phyloP scores from a whole-genome alignment of 1,284 basidiomycete species.

The Spongispora temasekensis region DNA sequence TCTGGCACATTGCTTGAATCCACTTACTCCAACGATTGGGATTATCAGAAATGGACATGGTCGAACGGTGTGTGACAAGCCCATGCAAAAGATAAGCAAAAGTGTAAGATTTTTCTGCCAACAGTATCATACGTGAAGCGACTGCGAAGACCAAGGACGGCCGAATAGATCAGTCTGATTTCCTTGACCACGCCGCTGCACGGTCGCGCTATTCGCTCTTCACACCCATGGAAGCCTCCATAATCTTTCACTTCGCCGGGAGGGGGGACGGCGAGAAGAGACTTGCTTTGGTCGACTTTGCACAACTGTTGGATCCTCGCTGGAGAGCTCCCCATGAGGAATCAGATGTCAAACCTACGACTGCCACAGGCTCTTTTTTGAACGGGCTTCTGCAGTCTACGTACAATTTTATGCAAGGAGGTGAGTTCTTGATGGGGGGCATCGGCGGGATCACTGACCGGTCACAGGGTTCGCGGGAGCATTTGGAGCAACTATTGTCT shows the following conservation, averaged over 20 bases:
- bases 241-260: constrained; percentile 94
- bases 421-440: constrained; percentile 41
- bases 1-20: constrained; percentile 7
- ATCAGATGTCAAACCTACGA: constrained; percentile 35
- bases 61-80: constrained; percentile 66
- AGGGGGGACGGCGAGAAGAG: constrained; percentile 70
- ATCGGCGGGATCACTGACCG: constrained; percentile 1
- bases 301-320: constrained; percentile 83
- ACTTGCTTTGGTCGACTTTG: constrained; percentile 85
- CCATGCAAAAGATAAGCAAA: not conserved
- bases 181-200: constrained; percentile 72
- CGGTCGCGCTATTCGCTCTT: constrained; percentile 89
- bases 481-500: constrained; percentile 90
- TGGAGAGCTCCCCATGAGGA: constrained; percentile 74
- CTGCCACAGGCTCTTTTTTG: constrained; percentile 44
- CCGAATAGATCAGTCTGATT: constrained; percentile 83
- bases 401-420: constrained; percentile 91
- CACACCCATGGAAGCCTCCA: constrained; percentile 94
- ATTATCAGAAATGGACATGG: constrained; percentile 88
- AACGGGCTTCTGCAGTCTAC: constrained; percentile 59
- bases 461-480: constrained; percentile 81
- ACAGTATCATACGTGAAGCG: constrained; percentile 80
- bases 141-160: constrained; percentile 91
- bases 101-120: constrained; percentile 1
- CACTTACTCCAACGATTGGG: constrained; percentile 10